Percentiles rank a stretch among this genome's conserved stretches.
Conservation (phyloP, 176 grass and related monocot species). For the Oryza rufipogon region DNA sequence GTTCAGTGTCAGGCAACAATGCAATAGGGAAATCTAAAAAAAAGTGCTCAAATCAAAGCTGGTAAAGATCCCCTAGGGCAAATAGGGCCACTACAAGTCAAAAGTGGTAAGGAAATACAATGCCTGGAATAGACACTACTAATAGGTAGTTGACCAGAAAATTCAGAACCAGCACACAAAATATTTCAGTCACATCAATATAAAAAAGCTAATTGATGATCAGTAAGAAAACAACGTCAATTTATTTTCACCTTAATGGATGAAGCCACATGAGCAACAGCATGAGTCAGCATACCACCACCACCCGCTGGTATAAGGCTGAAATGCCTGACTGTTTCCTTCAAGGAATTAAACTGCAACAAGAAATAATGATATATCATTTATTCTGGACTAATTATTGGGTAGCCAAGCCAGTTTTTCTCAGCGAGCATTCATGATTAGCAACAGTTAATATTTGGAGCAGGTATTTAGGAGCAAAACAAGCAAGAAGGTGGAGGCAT, state of each 20-base stretch:
- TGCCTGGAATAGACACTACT: slow-evolving; percentile 7
- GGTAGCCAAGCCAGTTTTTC: slow-evolving; percentile 20
- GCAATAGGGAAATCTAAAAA: not conserved
- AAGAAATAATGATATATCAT: slow-evolving; percentile 10
- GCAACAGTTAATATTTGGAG: slow-evolving; percentile 6
- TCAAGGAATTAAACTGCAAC: slow-evolving; percentile 84
- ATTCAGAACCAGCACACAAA: slow-evolving; percentile 12
- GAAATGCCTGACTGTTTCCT: slow-evolving; percentile 81
- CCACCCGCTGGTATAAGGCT: slow-evolving; percentile 88
- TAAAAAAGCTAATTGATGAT: slow-evolving; percentile 20
- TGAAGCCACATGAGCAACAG: slow-evolving; percentile 78
- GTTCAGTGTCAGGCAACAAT: not conserved
- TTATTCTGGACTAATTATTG: not conserved
- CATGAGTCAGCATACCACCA: slow-evolving; percentile 85
- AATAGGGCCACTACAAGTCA: slow-evolving; percentile 10
- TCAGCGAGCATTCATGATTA: slow-evolving; percentile 30
- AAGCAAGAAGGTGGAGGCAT: slow-evolving; percentile 21
- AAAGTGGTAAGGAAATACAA: slow-evolving; percentile 11
- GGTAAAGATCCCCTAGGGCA: not conserved
- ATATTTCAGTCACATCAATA: slow-evolving; percentile 12
- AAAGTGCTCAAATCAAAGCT: slow-evolving; percentile 10
- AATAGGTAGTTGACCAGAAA: slow-evolving; percentile 27
- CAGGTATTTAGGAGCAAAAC: not conserved
- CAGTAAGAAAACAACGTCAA: slow-evolving; percentile 15
- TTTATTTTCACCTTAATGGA: slow-evolving; percentile 72